A percentile compares a stretch with the other conserved stretches of the same genome.
These are phyloP conservation scores for Globisporangium viniferum DNA, from an alignment of 352 stramenopile genomes.

Conservation along the genomic window DNA sequence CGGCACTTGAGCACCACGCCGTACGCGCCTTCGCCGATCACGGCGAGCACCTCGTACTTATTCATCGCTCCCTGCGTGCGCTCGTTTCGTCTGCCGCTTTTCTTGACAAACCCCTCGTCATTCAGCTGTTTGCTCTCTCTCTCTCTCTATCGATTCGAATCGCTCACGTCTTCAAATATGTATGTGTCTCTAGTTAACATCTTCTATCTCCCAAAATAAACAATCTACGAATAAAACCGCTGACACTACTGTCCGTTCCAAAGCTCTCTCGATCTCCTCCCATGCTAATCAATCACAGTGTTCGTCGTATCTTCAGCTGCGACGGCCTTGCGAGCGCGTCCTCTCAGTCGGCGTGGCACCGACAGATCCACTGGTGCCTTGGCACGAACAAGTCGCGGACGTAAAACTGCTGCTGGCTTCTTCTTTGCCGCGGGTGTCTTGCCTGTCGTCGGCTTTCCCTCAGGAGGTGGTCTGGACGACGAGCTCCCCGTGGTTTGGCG, in stretches of 20 bases:
- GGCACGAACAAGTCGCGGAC: background rate
- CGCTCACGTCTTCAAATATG: slow-evolving; percentile 1
- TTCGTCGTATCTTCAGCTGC: background rate
- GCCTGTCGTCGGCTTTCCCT: too few species aligned
- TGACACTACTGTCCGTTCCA: background rate
- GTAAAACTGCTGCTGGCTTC: background rate
- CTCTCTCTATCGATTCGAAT: background rate
- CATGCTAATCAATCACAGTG: background rate
- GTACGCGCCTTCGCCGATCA: slow-evolving; percentile 93
- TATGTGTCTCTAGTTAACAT: background rate
- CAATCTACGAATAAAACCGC: background rate
- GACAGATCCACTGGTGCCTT: background rate
- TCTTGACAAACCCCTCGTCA: slow-evolving; percentile 5
- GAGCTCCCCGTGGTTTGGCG: background rate
- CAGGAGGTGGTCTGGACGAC: background rate
- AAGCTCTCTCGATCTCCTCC: background rate
- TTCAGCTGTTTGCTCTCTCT: background rate
- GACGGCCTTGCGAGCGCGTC: slow-evolving; percentile 7
- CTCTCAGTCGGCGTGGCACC: background rate
- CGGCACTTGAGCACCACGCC: slow-evolving; percentile 92
- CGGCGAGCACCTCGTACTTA: slow-evolving; percentile 93
- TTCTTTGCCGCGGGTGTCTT: background rate
- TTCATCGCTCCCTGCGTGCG: slow-evolving; percentile 69
- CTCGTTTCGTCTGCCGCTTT: background rate
- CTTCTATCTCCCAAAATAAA: background rate